Conservation (phyloP, 495 filamentous ascomycete genomes). For the Neurospora sp. region DNA sequence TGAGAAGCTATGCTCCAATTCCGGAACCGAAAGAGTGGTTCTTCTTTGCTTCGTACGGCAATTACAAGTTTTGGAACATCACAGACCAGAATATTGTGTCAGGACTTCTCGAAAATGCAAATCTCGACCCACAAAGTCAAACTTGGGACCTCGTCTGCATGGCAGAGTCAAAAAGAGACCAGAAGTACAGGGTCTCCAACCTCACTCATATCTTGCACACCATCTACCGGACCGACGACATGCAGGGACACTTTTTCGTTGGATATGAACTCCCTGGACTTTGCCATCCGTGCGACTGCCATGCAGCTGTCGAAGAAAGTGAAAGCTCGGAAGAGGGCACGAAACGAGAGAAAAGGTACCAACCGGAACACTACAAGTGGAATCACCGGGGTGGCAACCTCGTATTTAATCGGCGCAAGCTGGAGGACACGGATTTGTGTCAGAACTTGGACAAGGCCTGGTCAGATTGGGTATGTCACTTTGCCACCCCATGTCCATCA, state of each 20-base stretch:
- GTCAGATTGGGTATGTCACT: conserved; percentile 3
- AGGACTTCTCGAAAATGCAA: neutral
- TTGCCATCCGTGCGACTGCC: neutral
- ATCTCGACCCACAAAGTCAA: neutral
- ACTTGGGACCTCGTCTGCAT: neutral
- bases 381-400: neutral
- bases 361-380: neutral
- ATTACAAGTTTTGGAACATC: neutral
- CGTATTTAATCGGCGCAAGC: conserved; percentile 4
- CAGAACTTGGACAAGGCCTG: neutral
- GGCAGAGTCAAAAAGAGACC: neutral
- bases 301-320: neutral
- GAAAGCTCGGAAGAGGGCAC: neutral
- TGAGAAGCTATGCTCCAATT: neutral
- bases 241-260: neutral
- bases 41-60: neutral
- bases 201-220: neutral
- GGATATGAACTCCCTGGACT: neutral
- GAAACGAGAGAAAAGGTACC: neutral
- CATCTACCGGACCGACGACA: conserved; percentile 3
- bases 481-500: neutral
- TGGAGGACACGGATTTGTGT: neutral
- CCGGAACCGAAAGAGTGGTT: neutral
- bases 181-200: neutral
- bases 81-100: neutral